A percentile compares a stretch with the other conserved stretches of the same genome.
Conservation (phyloP, 768 basidiomycete genomes). For the Mycena vulgaris region DNA sequence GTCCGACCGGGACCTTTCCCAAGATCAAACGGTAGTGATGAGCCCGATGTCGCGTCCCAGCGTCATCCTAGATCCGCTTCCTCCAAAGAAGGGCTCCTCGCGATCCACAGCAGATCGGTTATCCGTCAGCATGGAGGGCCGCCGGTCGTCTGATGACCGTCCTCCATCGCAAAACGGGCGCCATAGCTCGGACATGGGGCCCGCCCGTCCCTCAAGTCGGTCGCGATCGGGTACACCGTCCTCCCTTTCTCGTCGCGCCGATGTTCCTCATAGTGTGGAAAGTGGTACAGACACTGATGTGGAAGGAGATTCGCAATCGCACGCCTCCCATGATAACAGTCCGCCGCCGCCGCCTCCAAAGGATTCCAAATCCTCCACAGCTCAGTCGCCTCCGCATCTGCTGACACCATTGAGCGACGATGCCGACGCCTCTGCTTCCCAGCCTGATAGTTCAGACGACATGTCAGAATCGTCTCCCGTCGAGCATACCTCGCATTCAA, state of each 20-base stretch:
- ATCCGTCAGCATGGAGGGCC: conserved; percentile 38
- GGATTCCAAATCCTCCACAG: conserved; percentile 19
- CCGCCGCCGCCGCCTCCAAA: conserved; percentile 43
- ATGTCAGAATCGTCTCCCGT: conserved; percentile 73
- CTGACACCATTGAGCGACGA: conserved; percentile 42
- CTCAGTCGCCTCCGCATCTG: conserved; percentile 14
- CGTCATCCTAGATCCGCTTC: conserved; percentile 45
- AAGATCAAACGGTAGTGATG: conserved; percentile 60
- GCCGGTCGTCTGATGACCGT: conserved; percentile 50
- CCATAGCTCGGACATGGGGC: conserved; percentile 41
- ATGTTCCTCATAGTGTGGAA: conserved; percentile 82
- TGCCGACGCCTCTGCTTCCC: conserved; percentile 42
- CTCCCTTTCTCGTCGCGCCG: conserved; percentile 63
- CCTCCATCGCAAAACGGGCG: conserved; percentile 34
- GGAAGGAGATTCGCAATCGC: conserved; percentile 61
- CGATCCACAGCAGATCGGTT: conserved; percentile 32
- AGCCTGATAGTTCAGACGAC: conserved; percentile 62
- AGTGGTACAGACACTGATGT: conserved; percentile 82
- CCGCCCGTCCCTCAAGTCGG: conserved; percentile 48
- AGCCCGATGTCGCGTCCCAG: conserved; percentile 53
- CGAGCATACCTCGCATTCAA: conserved; percentile 77
- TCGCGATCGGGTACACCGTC: conserved; percentile 71
- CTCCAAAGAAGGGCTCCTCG: conserved; percentile 39
- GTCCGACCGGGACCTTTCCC: conserved; percentile 50
- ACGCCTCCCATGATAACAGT: conserved; percentile 23